These are phyloP conservation scores for Leptographium wingfieldii DNA, from an alignment of 2,329 filamentous ascomycete genomes.

Conservation along the genomic window DNA sequence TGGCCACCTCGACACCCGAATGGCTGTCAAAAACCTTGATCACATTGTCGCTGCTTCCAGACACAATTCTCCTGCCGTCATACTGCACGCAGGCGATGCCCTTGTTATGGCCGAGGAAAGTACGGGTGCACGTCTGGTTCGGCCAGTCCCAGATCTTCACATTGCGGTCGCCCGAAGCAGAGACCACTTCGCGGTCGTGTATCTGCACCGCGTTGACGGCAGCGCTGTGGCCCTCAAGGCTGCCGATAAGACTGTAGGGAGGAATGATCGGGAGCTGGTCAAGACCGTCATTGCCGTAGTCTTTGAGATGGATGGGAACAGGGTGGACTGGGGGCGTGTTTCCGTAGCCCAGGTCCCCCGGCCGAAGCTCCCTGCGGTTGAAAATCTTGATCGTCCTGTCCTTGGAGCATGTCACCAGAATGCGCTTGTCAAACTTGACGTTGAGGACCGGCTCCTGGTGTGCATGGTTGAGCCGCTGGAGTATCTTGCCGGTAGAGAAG, in stretches of 20 bases:
- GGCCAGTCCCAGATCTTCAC: constrained; percentile 94
- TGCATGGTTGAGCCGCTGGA: constrained; percentile 64
- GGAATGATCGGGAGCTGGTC: constrained; percentile 41
- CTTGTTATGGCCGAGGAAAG: constrained; percentile 77
- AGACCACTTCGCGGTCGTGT: constrained; percentile 73
- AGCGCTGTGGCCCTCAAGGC: constrained; percentile 70
- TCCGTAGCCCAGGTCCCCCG: constrained; percentile 45
- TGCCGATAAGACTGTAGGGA: constrained; percentile 66
- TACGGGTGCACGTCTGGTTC: constrained; percentile 61
- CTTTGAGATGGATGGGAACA: constrained; percentile 36
- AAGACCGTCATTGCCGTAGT: constrained; percentile 39
- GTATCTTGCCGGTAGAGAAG: constrained; percentile 76
- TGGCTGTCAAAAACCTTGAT: constrained; percentile 88
- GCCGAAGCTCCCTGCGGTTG: constrained; percentile 59
- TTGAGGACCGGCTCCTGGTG: constrained; percentile 90
- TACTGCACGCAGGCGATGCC: constrained; percentile 97
- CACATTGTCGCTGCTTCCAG: constrained; percentile 89
- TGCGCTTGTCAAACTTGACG: constrained; percentile 79
- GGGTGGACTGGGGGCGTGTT: constrained; percentile 40
- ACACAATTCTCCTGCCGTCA: constrained; percentile 85
- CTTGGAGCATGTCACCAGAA: constrained; percentile 92
- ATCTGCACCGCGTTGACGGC: constrained; percentile 97
- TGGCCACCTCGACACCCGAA: constrained; percentile 80
- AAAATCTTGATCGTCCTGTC: constrained; percentile 96
- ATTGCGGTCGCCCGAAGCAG: constrained; percentile 82